Evolutionary conservation across 1,284 basidiomycete species (phyloP).

Genomic region (Pseudozyma thailandica): DNA sequence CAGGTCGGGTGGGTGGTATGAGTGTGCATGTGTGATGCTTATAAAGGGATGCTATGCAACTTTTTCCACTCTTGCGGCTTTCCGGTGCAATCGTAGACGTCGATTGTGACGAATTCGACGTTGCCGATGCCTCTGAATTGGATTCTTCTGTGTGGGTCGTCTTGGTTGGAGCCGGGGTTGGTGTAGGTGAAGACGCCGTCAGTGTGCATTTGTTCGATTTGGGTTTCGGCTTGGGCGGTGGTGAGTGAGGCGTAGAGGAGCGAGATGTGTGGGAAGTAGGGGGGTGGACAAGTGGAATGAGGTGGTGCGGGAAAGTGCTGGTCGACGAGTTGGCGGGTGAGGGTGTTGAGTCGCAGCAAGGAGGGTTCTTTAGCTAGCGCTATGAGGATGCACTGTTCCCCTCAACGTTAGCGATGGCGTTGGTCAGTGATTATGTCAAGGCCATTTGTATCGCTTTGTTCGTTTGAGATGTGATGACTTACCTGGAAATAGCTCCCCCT

Average conservation of each 20-base stretch:
- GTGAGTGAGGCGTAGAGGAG: slow-evolving; percentile 36
- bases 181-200: background rate
- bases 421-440: too few species aligned
- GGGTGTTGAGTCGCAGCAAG: slow-evolving; percentile 15
- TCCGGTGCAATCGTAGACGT: slow-evolving; percentile 36
- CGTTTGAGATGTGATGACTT: background rate
- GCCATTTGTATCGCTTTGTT: too few species aligned
- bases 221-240: slow-evolving; percentile 9
- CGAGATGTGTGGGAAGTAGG: slow-evolving; percentile 46
- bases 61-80: slow-evolving; percentile 22
- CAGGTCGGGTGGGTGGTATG: background rate
- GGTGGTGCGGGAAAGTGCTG: slow-evolving; percentile 19
- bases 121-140: slow-evolving; percentile 3
- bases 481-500: slow-evolving; percentile 33
- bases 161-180: background rate
- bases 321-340: slow-evolving; percentile 4
- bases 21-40: background rate
- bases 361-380: background rate
- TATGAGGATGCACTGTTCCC: slow-evolving; percentile 22
- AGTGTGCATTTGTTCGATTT: slow-evolving; percentile 20
- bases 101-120: slow-evolving; percentile 12
- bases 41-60: slow-evolving; percentile 17
- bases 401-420: background rate
- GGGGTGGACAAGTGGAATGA: background rate
- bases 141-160: background rate